phyloP scores from a whole-genome alignment of 2,329 filamentous ascomycete species.

The Monosporascus sp. region DNA sequence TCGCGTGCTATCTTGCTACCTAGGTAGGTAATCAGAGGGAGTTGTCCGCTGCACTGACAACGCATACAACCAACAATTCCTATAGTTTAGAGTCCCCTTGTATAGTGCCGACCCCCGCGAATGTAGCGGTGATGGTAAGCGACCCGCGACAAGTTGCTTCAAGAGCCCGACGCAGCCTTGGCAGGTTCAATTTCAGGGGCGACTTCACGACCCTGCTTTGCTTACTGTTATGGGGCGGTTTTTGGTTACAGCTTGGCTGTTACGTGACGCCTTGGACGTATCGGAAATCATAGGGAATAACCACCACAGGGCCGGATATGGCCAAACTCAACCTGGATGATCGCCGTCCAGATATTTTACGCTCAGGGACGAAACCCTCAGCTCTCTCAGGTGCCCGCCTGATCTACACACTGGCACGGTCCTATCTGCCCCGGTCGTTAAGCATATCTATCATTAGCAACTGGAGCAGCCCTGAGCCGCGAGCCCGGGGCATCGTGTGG shows the following conservation, averaged over 20 bases:
- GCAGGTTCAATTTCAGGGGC: neutral
- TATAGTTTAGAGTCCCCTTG: too few species aligned
- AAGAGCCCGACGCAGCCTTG: neutral
- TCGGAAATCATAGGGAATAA: too few species aligned
- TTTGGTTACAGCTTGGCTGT: neutral
- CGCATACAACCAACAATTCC: neutral
- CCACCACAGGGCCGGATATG: too few species aligned
- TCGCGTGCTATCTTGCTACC: neutral
- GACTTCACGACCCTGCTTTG: neutral
- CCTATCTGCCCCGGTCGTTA: neutral
- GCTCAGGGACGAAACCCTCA: neutral
- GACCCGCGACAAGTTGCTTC: neutral
- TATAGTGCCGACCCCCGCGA: neutral
- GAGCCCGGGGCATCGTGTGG: neutral
- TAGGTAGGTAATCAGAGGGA: neutral
- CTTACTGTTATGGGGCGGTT: neutral
- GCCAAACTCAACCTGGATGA: too few species aligned
- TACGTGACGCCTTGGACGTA: too few species aligned
- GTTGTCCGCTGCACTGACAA: neutral
- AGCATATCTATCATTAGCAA: neutral
- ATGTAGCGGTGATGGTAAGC: too few species aligned
- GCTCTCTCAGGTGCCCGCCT: neutral
- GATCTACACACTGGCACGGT: neutral
- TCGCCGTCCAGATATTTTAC: too few species aligned
- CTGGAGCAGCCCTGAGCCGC: neutral